A percentile compares a stretch with the other conserved stretches of the same genome.
phyloP scores from a whole-genome alignment of 1,139 yeast genomes.

The Blastobotrys ciferrii region DNA sequence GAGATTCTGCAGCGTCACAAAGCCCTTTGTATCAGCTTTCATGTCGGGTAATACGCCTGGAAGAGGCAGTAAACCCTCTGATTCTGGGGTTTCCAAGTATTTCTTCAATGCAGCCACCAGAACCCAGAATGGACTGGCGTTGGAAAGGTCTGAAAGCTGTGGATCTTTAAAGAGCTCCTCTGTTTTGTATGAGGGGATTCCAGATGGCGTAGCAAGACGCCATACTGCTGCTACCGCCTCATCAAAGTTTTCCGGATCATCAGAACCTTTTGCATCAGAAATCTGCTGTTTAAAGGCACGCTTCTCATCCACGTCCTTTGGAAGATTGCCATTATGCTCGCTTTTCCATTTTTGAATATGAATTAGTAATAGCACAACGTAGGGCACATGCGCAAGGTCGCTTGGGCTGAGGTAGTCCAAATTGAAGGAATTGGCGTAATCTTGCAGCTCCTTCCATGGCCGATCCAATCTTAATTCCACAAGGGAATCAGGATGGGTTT shows the following conservation, averaged over 20 bases:
- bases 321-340: conserved; percentile 40
- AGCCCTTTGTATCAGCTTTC: conserved; percentile 72
- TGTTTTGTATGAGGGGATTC: conserved; percentile 23
- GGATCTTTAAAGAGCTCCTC: conserved; percentile 15
- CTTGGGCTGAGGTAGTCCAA: conserved; percentile 47
- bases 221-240: conserved; percentile 67
- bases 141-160: conserved; percentile 2
- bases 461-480: conserved; percentile 67
- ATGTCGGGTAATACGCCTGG: conserved; percentile 83
- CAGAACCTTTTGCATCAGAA: conserved; percentile 37
- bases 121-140: conserved; percentile 52
- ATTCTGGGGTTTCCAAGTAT: conserved; percentile 41
- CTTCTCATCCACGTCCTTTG: conserved; percentile 49
- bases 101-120: conserved; percentile 53
- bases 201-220: conserved; percentile 42
- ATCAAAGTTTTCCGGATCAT: conserved; percentile 48
- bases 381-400: conserved; percentile 73
- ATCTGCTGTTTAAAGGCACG: conserved; percentile 44
- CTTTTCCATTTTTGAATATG: conserved; percentile 49
- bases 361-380: conserved; percentile 60
- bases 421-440: conserved; percentile 52
- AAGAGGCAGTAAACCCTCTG: conserved; percentile 55
- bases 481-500: conserved; percentile 68
- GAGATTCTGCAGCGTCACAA: conserved; percentile 55
- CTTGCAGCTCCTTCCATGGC: conserved; percentile 74